Percentiles rank a stretch among this genome's conserved stretches.
Conservation (phyloP, 805 yeast species). For the Limtongia smithiae region DNA sequence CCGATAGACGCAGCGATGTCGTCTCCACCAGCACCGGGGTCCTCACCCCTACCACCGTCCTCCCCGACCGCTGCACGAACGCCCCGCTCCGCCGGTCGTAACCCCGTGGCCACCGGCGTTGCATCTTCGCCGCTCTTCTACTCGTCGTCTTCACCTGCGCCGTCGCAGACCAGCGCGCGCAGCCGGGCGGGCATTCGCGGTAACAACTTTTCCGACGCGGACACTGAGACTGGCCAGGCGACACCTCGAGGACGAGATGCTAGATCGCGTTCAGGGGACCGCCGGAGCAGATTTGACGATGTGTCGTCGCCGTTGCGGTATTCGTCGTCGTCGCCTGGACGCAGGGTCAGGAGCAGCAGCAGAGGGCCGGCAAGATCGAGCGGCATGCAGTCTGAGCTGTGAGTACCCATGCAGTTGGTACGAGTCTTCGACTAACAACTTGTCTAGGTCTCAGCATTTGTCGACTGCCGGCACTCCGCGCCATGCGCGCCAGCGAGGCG, state of each 20-base stretch:
- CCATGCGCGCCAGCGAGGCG: slow-evolving; percentile 54
- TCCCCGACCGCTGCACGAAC: not conserved
- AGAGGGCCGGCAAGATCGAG: slow-evolving; percentile 9
- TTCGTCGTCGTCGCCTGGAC: slow-evolving; percentile 24
- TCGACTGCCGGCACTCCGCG: slow-evolving; percentile 15
- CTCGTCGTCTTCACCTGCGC: slow-evolving; percentile 18
- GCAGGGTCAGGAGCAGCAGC: slow-evolving; percentile 16
- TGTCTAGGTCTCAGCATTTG: slow-evolving; percentile 8
- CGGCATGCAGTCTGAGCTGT: slow-evolving; percentile 22
- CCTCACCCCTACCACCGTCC: not conserved
- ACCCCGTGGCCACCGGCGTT: not conserved
- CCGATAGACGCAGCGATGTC: not conserved
- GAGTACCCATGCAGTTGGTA: not conserved
- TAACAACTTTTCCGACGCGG: not conserved
- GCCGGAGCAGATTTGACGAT: slow-evolving; percentile 18
- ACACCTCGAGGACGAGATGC: slow-evolving; percentile 6
- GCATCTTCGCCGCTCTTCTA: slow-evolving; percentile 22
- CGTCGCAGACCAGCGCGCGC: not conserved
- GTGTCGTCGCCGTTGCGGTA: slow-evolving; percentile 26
- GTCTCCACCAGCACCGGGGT: slow-evolving; percentile 10
- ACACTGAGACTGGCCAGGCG: not conserved
- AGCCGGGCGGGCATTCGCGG: not conserved
- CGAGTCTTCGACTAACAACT: not conserved
- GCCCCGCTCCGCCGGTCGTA: not conserved
- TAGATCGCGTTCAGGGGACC: slow-evolving; percentile 1